Evolutionary conservation across 495 filamentous ascomycete species (phyloP).

Genomic region (Trichoderma gamsii): DNA sequence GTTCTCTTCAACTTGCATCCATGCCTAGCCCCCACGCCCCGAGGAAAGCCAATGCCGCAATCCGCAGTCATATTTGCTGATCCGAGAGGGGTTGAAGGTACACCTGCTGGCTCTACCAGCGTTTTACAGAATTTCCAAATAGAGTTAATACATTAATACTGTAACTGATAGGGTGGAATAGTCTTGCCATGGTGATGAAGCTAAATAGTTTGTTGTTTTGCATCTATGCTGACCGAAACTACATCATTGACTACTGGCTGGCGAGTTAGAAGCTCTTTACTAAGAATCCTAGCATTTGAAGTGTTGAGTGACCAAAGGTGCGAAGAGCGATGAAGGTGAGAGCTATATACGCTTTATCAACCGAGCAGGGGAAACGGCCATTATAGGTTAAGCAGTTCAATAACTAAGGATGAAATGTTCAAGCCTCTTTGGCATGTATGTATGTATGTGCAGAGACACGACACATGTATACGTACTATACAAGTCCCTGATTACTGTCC

Average conservation of each 20-base stretch:
- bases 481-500: too few relatives aligned
- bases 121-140: background rate
- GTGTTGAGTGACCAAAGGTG: slow-evolving; percentile 24
- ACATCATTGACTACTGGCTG: slow-evolving; percentile 30
- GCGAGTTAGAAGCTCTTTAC: slow-evolving; percentile 31
- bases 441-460: background rate
- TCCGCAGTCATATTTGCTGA: slow-evolving; percentile 38
- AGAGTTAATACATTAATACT: background rate
- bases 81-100: slow-evolving; percentile 45
- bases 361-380: slow-evolving; percentile 8
- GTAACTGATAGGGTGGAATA: background rate
- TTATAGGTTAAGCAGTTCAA: background rate
- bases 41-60: slow-evolving; percentile 50
- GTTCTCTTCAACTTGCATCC: slow-evolving; percentile 47
- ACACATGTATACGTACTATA: background rate
- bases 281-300: slow-evolving; percentile 26
- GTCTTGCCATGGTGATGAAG: too few relatives aligned
- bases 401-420: background rate
- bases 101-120: background rate
- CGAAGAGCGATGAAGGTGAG: slow-evolving; percentile 27
- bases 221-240: slow-evolving; percentile 22
- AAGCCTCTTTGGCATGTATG: too few relatives aligned
- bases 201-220: background rate
- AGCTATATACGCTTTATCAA: slow-evolving; percentile 15
- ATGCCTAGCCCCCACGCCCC: slow-evolving; percentile 50